Evolutionary conservation across 108 stramenopile species (phyloP), one percentile per base, ranked within the genome.

Genomic region (Stephanodiscus triporus): DNA sequence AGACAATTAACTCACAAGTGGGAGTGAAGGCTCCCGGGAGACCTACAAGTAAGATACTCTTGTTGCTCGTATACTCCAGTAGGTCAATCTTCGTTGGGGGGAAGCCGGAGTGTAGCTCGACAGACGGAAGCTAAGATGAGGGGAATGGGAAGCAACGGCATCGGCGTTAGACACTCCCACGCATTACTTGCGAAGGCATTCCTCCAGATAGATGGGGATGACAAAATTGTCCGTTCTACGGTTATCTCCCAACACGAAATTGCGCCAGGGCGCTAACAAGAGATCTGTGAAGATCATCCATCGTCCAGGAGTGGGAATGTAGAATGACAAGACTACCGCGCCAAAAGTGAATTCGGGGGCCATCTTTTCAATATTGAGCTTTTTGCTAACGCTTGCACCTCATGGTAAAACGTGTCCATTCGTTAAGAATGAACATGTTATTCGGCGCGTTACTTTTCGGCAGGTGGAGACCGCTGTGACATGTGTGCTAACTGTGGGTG

Each of bases 11-110:
- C 53, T 54, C 53, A 51, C 78, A 83, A 45, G 78, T 79, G 51
- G 77, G 78, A 20, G 78, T 80, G 75, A 83, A 83, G 14, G 78
- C 78, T 19, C 82, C 83, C 32, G 83, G 83, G 22, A 84, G 79
- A 51, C 83, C 83, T 11, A 84, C 70, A 49, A 84, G 56, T 32
- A 84, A 32, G 26, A 75, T 49, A 16, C 68, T 70, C 58, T 84
- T 84, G 75, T 75, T 48, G 47, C 60, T 23, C 2, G 66, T 32
- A 43, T 74, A 68, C 13, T 58, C 49, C 49, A 61, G 57, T 9
- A 83, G 23, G 49, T 83, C 61, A 26, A 83, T 43, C 62, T 75
- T 75, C 13, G 60, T 58, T 7, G 73, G 72, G 20, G 77, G 82
- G 30, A 83, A 79, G 27, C 77, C 77, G 19, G 78, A 72, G 67